phyloP scores from a whole-genome alignment of 495 filamentous ascomycete species.

The Bryoglossum gracile region DNA sequence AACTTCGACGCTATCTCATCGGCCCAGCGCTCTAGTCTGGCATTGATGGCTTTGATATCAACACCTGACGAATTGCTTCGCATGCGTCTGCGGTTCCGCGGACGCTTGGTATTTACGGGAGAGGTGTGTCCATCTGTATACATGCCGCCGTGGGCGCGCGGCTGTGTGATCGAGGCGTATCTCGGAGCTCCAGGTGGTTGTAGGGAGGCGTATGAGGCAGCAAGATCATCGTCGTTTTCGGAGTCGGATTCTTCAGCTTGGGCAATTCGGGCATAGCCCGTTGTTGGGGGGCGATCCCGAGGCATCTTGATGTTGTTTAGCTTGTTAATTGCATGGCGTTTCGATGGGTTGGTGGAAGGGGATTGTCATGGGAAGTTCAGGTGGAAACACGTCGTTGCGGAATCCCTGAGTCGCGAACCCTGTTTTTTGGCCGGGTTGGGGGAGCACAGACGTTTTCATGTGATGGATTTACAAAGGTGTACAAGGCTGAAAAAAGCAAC shows the following conservation, averaged over 20 bases:
- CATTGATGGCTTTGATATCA: slow-evolving; percentile 98
- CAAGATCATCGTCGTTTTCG: slow-evolving; percentile 51
- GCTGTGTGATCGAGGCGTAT: slow-evolving; percentile 60
- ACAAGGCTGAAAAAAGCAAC: no score
- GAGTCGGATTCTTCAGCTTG: slow-evolving; percentile 80
- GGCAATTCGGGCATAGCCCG: slow-evolving; percentile 85
- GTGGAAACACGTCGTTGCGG: no score
- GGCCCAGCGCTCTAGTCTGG: slow-evolving; percentile 90
- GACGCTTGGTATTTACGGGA: slow-evolving; percentile 28
- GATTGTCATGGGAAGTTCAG: no score
- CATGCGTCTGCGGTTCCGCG: slow-evolving; percentile 40
- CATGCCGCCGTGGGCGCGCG: slow-evolving; percentile 55
- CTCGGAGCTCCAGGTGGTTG: slow-evolving; percentile 57
- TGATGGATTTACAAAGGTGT: no score
- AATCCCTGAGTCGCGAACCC: no score
- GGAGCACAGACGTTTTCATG: no score
- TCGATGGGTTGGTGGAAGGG: not conserved
- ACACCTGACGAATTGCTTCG: slow-evolving; percentile 82
- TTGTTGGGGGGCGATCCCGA: slow-evolving; percentile 45
- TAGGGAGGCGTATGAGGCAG: slow-evolving; percentile 42
- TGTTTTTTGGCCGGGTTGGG: no score
- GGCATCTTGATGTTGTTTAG: slow-evolving; percentile 14
- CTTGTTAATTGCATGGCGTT: not conserved
- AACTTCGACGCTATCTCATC: slow-evolving; percentile 97
- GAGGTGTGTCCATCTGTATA: slow-evolving; percentile 34